phyloP scores from a whole-genome alignment of 2,329 filamentous ascomycete species.

The Claviceps purpurea region DNA sequence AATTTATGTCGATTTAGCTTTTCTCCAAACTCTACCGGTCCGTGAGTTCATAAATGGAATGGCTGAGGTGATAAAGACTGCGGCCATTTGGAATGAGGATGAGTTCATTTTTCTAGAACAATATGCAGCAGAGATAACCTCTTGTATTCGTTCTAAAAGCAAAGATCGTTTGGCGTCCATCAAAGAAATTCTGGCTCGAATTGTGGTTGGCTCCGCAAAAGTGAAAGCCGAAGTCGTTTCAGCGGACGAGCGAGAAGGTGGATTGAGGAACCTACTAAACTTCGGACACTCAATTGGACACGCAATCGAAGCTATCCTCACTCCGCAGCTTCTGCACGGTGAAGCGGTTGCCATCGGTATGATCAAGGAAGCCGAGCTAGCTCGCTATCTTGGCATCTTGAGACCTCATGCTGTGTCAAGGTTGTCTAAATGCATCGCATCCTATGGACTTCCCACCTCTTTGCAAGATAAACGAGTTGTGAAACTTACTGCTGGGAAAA shows the following conservation, averaged over 20 bases:
- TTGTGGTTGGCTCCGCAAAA: slow-evolving; percentile 80
- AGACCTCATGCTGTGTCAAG: slow-evolving; percentile 79
- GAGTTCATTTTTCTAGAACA: slow-evolving; percentile 79
- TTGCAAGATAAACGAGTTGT: slow-evolving; percentile 71
- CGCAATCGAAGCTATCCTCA: slow-evolving; percentile 88
- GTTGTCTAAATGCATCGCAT: slow-evolving; percentile 84
- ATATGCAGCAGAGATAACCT: slow-evolving; percentile 63
- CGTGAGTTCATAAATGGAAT: slow-evolving; percentile 97
- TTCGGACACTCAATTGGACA: slow-evolving; percentile 98
- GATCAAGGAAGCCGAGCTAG: slow-evolving; percentile 93
- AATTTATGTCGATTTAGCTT: slow-evolving; percentile 87
- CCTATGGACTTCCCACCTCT: slow-evolving; percentile 79
- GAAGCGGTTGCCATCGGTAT: slow-evolving; percentile 96
- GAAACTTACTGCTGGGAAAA: slow-evolving; percentile 71
- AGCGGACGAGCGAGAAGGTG: slow-evolving; percentile 85
- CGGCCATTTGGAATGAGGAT: slow-evolving; percentile 83
- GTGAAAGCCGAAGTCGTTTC: slow-evolving; percentile 94
- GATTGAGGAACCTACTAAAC: slow-evolving; percentile 85
- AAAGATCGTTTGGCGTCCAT: slow-evolving; percentile 56
- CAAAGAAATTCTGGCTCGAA: slow-evolving; percentile 54
- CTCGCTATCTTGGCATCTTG: slow-evolving; percentile 75
- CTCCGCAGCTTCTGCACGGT: slow-evolving; percentile 88
- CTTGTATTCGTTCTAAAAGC: slow-evolving; percentile 21
- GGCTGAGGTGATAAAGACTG: slow-evolving; percentile 96
- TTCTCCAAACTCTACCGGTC: slow-evolving; percentile 78